phyloP scores from a whole-genome alignment of 2,329 filamentous ascomycete species.

The Colletotrichum plurivorum region DNA sequence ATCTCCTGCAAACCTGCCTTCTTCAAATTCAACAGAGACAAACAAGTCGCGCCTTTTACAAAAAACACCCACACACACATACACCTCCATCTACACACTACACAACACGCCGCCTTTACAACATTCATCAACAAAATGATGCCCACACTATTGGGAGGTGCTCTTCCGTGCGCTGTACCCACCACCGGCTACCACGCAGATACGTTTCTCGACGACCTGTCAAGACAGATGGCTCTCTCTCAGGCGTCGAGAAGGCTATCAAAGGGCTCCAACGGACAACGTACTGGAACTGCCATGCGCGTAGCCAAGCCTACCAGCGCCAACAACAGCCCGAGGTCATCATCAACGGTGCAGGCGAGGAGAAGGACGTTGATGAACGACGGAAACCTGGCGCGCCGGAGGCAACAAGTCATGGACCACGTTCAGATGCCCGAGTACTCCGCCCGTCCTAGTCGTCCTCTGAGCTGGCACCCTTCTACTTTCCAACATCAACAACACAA shows the following conservation, averaged over 20 bases:
- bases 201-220: slow-evolving; percentile 64
- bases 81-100: background rate
- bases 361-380: slow-evolving; percentile 72
- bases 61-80: background rate
- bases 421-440: slow-evolving; percentile 53
- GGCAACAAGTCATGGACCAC: slow-evolving; percentile 63
- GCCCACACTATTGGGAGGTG: slow-evolving; percentile 52
- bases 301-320: slow-evolving; percentile 77
- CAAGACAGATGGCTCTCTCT: slow-evolving; percentile 64
- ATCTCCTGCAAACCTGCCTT: background rate
- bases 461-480: slow-evolving; percentile 83
- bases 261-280: slow-evolving; percentile 64
- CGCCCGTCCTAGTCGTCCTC: slow-evolving; percentile 66
- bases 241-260: slow-evolving; percentile 64
- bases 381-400: slow-evolving; percentile 58
- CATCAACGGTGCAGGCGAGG: slow-evolving; percentile 62
- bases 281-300: slow-evolving; percentile 66
- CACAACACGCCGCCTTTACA: background rate
- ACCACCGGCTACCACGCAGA: slow-evolving; percentile 55
- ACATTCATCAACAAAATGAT: slow-evolving; percentile 47
- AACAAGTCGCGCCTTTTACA: background rate
- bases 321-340: slow-evolving; percentile 76
- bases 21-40: background rate
- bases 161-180: slow-evolving; percentile 48
- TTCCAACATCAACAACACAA: slow-evolving; percentile 51